Evolutionary conservation across 139 green algal genomes (phyloP), one percentile per base, ranked within the genome.

Genomic region (Chlorella vulgaris): DNA sequence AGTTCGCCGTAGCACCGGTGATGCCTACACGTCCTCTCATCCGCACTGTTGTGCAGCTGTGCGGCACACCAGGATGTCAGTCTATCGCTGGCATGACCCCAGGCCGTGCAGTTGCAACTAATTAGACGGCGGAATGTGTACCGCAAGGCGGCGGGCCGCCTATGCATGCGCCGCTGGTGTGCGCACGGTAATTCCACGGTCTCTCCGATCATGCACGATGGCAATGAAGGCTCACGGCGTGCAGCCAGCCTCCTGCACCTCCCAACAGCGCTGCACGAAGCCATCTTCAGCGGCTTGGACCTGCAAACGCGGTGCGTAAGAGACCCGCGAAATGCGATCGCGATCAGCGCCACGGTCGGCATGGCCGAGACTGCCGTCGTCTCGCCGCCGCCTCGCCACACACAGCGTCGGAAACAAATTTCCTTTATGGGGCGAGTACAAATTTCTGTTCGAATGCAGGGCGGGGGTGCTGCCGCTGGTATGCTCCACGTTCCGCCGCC

Each of bases 401-500:
- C 47, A 15, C 47, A 58, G 15, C 47, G 15, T 58, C 47, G 47
- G 13, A 58, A 15, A 10, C 47, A 58, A 58, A 24, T 58, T 58
- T n/a, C n/a, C n/a, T n/a, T n/a, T n/a, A n/a, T n/a, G n/a, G n/a
- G n/a, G 47, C 47, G 15, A 10, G 47, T 15, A 24, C 13, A 58
- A 10, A 10, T 24, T 65, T 15, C 55, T 21, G n/a, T 39, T 19
- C 39, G 21, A 0, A 24, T 28, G 69, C 69, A 76, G 69, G 43
- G 43, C 29, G 7, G 42, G 15, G 3, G 42, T 76, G 69, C 69
- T 76, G 69, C 69, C 69, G 69, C 69, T 62, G 2, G 69, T 76
- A 15, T 76, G 69, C 69, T 29, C 26, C 42, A 13, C 69, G 42
- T 62, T 76, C 43, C 69, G 43, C 42, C 43, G 29, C 42, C 42